phyloP scores from a whole-genome alignment of 2,329 filamentous ascomycete genomes.

The Orbilia ellipsospora region DNA sequence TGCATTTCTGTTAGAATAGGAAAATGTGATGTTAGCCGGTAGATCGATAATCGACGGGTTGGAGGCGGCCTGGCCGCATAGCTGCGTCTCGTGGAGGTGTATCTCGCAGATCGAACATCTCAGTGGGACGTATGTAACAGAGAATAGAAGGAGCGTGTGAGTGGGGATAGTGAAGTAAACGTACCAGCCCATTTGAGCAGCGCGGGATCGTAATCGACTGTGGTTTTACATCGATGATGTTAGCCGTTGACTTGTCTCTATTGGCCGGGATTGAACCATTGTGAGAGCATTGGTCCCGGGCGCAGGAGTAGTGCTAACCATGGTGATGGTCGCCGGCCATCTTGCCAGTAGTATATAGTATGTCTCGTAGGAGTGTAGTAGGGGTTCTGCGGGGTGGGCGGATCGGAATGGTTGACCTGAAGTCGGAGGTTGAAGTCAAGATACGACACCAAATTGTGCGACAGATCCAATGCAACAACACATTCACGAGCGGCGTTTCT shows the following conservation, averaged over 20 bases:
- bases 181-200: slow-evolving; percentile 50
- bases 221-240: slow-evolving; percentile 1
- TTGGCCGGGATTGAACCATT: not conserved
- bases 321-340: slow-evolving; percentile 19
- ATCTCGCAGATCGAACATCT: no score
- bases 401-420: slow-evolving; percentile 6
- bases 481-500: not conserved
- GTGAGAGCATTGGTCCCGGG: slow-evolving; percentile 15
- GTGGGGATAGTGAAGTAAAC: not conserved
- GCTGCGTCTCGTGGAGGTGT: no score
- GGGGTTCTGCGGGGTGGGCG: not conserved
- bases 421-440: slow-evolving; percentile 50
- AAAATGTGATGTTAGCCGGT: not conserved
- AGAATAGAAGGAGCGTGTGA: no score
- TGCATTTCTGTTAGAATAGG: slow-evolving; percentile 35
- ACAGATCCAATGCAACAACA: slow-evolving; percentile 2
- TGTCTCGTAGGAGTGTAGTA: slow-evolving; percentile 14
- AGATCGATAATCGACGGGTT: no score
- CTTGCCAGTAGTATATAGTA: slow-evolving; percentile 28
- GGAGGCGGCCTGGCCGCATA: no score
- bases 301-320: no score
- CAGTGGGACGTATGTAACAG: no score
- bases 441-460: not conserved
- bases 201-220: slow-evolving; percentile 49
- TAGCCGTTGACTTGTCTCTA: slow-evolving; percentile 15